Percentiles rank a stretch among this genome's conserved stretches.
These are phyloP conservation scores for Tricholoma sp. DNA, from an alignment of 768 basidiomycete species.

Conservation along the genomic window DNA sequence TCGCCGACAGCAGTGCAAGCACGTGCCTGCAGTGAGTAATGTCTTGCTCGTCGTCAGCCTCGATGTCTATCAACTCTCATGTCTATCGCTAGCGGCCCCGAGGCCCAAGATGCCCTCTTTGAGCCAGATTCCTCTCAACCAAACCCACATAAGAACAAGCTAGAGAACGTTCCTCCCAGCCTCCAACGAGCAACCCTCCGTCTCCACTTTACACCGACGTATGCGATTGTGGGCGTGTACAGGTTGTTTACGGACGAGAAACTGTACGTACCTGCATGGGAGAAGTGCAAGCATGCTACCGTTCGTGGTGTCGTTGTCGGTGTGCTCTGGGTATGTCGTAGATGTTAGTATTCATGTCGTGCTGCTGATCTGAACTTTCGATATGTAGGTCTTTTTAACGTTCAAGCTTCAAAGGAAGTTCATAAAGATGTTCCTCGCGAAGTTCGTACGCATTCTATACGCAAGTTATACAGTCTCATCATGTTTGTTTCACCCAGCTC, in stretches of 20 bases:
- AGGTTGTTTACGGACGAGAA: constrained; percentile 69
- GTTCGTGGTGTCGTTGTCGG: constrained; percentile 67
- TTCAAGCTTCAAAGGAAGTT: constrained; percentile 70
- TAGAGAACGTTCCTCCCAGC: constrained; percentile 35
- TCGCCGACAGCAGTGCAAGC: neutral
- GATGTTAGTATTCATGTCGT: neutral
- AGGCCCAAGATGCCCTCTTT: constrained; percentile 29
- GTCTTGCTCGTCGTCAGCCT: neutral
- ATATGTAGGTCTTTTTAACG: constrained; percentile 52
- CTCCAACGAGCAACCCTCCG: constrained; percentile 54
- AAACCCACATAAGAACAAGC: neutral
- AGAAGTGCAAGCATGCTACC: constrained; percentile 79
- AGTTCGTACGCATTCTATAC: constrained; percentile 32
- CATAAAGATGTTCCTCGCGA: constrained; percentile 58
- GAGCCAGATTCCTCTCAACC: constrained; percentile 4
- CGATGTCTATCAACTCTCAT: constrained; percentile 1
- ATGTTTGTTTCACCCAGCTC: constrained; percentile 37
- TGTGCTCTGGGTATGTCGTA: constrained; percentile 54
- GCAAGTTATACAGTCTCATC: neutral
- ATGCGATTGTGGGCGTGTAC: constrained; percentile 82
- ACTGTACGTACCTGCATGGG: constrained; percentile 73
- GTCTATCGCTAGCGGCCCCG: constrained; percentile 15
- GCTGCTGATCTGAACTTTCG: neutral
- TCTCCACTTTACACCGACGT: constrained; percentile 76
- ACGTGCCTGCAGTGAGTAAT: neutral